Evolutionary conservation across 345 rosid species (phyloP), one percentile per base, ranked within the genome.

Genomic region (Anastatica hierochuntica): DNA sequence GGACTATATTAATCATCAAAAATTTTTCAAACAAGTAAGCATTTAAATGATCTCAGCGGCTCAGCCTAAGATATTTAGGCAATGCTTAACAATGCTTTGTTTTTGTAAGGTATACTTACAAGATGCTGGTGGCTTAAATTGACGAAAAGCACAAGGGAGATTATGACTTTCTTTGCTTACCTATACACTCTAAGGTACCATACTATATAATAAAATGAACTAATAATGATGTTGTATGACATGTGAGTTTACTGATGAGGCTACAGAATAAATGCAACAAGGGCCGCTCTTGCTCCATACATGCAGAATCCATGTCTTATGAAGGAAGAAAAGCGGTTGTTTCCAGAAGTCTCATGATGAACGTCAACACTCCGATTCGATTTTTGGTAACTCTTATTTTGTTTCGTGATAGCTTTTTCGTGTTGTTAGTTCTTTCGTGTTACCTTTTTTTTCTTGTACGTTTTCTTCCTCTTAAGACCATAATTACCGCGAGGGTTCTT

Each of bases 241-340:
- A 9, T 41, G 52, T 40, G 43, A 52, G 40, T 19, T 57, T 53
- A 14, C 52, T 66, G 13, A 58, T 20, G 1, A 36, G 40, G 58
- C 44, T 80, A 80, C 94, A 92, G 96, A 92, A 92, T 74, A 92
- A 92, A 52, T 92, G 98, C 75, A 92, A 92, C 53, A 95, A 85
- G 77, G 98, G 98, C 24, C 81, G 95, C 95, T 14, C 95, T 90
- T 57, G 86, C 83, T 60, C 72, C 83, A 24, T 90, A 82, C 67
- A 86, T 86, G 69, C 97, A 86, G 71, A 90, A 80, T 74, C 81
- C 95, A 33, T 85, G 84, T 74, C 65, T 77, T 61, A 75, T 78
- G 84, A 90, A 85, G 35, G 95, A 85, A 69, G 94, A 85, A 33
- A 90, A 79, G 53, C 74, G 90, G 41, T 72, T 86, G 82, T 83